Conservation (phyloP, 306 rosid species). For the Fragaria nilgerrensis region DNA sequence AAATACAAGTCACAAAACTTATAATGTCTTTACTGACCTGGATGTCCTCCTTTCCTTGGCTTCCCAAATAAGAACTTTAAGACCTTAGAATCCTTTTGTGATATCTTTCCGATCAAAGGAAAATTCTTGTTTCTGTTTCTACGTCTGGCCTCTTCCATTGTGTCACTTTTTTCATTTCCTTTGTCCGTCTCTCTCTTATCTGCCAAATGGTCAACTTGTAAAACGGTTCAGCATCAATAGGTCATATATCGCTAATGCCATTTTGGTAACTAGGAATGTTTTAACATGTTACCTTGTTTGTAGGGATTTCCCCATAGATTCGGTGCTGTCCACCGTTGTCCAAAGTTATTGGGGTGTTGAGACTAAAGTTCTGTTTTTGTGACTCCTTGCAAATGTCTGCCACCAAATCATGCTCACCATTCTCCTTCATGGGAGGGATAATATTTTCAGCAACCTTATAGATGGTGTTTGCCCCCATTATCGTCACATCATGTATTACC, state of each 20-base stretch:
- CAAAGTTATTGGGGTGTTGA: not conserved
- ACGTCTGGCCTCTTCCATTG: not conserved
- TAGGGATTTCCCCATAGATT: not conserved
- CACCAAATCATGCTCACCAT: too few species aligned
- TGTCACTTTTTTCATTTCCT: not conserved
- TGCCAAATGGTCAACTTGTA: not conserved
- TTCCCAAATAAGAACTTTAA: not conserved
- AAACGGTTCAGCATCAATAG: not conserved
- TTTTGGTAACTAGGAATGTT: not conserved
- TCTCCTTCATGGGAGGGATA: too few species aligned
- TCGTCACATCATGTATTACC: too few species aligned
- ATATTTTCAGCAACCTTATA: too few species aligned
- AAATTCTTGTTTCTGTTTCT: not conserved
- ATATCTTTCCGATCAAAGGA: not conserved
- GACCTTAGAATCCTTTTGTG: not conserved
- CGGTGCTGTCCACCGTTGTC: not conserved
- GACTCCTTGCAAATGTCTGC: too few species aligned
- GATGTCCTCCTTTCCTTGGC: not conserved
- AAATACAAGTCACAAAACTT: too few species aligned
- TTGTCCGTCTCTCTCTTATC: too few species aligned
- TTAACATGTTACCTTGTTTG: not conserved
- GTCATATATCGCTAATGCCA: too few species aligned
- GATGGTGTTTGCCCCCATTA: too few species aligned
- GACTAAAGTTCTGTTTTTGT: too few species aligned
- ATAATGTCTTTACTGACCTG: not conserved